Evolutionary conservation across 2,329 filamentous ascomycete genomes (phyloP).

Genomic region (Aspergillus aculeatus): DNA sequence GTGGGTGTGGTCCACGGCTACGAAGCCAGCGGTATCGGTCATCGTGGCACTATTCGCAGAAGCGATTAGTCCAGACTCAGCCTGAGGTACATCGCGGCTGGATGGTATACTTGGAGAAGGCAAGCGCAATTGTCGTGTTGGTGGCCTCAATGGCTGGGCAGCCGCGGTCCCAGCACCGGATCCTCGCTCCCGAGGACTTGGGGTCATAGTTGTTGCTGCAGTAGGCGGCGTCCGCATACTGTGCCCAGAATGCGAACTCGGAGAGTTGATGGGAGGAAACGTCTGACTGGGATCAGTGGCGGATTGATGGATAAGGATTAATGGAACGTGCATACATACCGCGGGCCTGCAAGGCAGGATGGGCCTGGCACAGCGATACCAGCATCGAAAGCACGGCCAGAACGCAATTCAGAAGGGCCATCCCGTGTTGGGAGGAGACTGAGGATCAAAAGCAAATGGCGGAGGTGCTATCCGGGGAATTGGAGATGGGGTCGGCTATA

Average conservation of each 20-base stretch:
- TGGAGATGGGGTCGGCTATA: background rate
- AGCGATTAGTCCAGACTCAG: background rate
- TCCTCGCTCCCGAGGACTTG: slow-evolving; percentile 32
- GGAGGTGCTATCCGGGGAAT: background rate
- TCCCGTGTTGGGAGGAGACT: background rate
- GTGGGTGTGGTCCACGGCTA: slow-evolving; percentile 49
- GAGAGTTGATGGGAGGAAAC: background rate
- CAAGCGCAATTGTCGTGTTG: slow-evolving; percentile 36
- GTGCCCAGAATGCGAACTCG: slow-evolving; percentile 47
- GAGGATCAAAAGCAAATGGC: background rate
- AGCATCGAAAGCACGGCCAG: background rate
- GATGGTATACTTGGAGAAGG: slow-evolving; percentile 47
- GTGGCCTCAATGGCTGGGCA: slow-evolving; percentile 45
- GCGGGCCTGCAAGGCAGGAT: background rate
- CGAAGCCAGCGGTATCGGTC: slow-evolving; percentile 49
- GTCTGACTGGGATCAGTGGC: background rate
- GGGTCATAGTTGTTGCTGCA: slow-evolving; percentile 48
- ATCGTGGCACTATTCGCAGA: slow-evolving; percentile 12
- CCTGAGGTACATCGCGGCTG: too few species aligned
- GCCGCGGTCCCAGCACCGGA: slow-evolving; percentile 45
- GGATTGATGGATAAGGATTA: background rate
- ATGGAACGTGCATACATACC: background rate
- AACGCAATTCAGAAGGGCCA: background rate
- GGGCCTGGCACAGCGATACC: background rate
- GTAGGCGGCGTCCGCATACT: slow-evolving; percentile 53